Conservation (phyloP, 2,329 filamentous ascomycete species). For the Aspergillus versicolor region DNA sequence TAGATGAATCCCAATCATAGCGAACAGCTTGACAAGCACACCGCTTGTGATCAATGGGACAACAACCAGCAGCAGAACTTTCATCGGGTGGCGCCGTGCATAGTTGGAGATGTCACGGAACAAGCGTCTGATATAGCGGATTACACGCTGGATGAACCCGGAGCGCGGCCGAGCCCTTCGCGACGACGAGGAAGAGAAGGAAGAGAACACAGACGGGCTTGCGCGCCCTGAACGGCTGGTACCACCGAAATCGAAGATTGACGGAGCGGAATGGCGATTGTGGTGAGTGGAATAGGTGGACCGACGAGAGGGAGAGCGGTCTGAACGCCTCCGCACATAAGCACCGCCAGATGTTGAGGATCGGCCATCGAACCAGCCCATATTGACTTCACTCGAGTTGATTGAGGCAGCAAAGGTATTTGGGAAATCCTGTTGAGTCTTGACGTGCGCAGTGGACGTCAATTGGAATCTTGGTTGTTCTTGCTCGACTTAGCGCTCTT, state of each 20-base stretch:
- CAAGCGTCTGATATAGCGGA: constrained; percentile 74
- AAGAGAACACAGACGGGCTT: constrained; percentile 53
- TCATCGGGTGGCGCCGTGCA: constrained; percentile 78
- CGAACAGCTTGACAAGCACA: constrained; percentile 72
- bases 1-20: constrained; percentile 74
- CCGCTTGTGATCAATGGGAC: constrained; percentile 86
- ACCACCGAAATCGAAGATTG: constrained; percentile 47
- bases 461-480: not conserved
- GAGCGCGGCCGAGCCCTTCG: constrained; percentile 75
- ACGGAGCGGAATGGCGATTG: constrained; percentile 41
- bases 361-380: constrained; percentile 50
- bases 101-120: constrained; percentile 79
- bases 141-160: constrained; percentile 71
- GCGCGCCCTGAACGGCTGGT: constrained; percentile 31
- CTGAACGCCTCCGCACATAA: constrained; percentile 36
- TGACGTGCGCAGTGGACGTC: not conserved
- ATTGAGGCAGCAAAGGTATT: not conserved
- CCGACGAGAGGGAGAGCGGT: constrained; percentile 34
- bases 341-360: constrained; percentile 29
- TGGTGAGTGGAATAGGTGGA: constrained; percentile 39
- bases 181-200: constrained; percentile 65
- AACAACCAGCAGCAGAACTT: constrained; percentile 82
- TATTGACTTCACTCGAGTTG: constrained; percentile 22
- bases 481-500: not conserved
- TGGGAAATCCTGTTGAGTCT: not conserved